These are phyloP conservation scores for Coniosporium apollinis DNA, from an alignment of 495 filamentous ascomycete genomes.

Conservation along the genomic window DNA sequence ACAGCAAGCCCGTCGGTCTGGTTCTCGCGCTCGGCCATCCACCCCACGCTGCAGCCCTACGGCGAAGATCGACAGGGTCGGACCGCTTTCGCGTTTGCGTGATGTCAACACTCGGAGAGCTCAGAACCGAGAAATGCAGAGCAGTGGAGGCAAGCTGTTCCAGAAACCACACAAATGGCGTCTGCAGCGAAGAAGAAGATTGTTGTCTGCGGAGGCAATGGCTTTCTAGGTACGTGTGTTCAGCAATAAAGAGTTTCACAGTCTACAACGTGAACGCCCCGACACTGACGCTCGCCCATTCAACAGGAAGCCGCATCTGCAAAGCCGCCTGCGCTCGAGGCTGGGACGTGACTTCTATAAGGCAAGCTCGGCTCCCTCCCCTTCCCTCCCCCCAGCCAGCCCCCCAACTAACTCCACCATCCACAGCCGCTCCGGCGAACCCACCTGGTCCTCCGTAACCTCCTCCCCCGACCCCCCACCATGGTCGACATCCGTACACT, in stretches of 20 bases:
- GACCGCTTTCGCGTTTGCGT: not conserved
- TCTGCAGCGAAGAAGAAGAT: conserved; percentile 44
- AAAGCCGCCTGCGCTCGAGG: conserved; percentile 64
- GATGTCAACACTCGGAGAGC: not conserved
- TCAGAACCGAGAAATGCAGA: too few species aligned
- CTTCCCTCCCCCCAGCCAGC: not conserved
- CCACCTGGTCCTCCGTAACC: conserved; percentile 66
- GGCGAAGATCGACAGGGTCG: not conserved
- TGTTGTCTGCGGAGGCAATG: conserved; percentile 83
- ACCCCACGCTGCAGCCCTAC: too few species aligned
- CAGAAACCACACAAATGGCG: conserved; percentile 22
- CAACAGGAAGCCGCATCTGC: conserved; percentile 66
- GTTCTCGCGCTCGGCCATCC: too few species aligned
- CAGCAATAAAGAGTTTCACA: not conserved
- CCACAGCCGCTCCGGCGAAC: conserved; percentile 69
- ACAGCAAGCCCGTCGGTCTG: not conserved
- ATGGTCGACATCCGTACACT: conserved; percentile 70
- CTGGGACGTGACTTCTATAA: conserved; percentile 81
- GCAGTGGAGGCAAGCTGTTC: too few species aligned
- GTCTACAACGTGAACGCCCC: conserved; percentile 6
- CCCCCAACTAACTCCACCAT: not conserved
- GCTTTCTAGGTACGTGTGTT: conserved; percentile 66
- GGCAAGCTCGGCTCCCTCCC: conserved; percentile 30
- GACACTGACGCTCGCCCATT: conserved; percentile 1
- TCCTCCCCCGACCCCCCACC: conserved; percentile 51